Percentiles rank a stretch among this genome's conserved stretches.
These are phyloP conservation scores for Paracamarosporium sp. DNA, from an alignment of 2,329 filamentous ascomycete species.

Conservation along the genomic window DNA sequence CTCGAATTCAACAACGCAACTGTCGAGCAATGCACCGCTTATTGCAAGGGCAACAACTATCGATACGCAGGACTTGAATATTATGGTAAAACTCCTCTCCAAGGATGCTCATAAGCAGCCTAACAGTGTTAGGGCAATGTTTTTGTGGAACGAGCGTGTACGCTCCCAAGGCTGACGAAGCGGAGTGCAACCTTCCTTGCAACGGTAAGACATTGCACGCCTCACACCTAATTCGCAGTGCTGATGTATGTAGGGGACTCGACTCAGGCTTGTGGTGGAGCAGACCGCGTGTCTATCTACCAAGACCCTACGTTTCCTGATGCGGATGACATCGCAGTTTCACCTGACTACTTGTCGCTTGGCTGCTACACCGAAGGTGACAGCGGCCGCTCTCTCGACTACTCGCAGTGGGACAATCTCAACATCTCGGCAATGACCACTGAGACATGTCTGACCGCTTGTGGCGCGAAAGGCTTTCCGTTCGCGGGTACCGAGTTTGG, in stretches of 20 bases:
- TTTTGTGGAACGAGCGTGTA: conserved; percentile 25
- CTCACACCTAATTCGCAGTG: neutral
- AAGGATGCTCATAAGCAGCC: neutral
- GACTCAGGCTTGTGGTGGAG: conserved; percentile 23
- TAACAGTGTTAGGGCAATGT: conserved; percentile 20
- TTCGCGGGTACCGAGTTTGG: conserved; percentile 47
- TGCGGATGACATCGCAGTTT: conserved; percentile 27
- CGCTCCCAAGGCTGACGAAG: conserved; percentile 12
- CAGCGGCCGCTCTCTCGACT: conserved; percentile 31
- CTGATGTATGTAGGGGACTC: conserved; percentile 14
- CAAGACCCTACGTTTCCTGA: conserved; percentile 46
- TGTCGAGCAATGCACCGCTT: conserved; percentile 43
- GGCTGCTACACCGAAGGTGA: conserved; percentile 51
- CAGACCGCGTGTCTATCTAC: conserved; percentile 35
- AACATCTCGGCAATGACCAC: conserved; percentile 41
- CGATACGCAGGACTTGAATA: conserved; percentile 35
- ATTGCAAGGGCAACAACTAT: conserved; percentile 47
- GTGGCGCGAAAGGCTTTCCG: conserved; percentile 44
- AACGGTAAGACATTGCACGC: conserved; percentile 13
- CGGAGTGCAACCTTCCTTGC: conserved; percentile 27
- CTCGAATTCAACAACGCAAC: conserved; percentile 41
- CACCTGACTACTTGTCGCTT: conserved; percentile 29
- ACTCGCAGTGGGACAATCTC: conserved; percentile 38
- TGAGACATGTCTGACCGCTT: conserved; percentile 47
- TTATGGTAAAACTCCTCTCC: conserved; percentile 10